Base-by-base conservation (phyloP, 768 basidiomycete species). In the Mycena galericulata region DNA sequence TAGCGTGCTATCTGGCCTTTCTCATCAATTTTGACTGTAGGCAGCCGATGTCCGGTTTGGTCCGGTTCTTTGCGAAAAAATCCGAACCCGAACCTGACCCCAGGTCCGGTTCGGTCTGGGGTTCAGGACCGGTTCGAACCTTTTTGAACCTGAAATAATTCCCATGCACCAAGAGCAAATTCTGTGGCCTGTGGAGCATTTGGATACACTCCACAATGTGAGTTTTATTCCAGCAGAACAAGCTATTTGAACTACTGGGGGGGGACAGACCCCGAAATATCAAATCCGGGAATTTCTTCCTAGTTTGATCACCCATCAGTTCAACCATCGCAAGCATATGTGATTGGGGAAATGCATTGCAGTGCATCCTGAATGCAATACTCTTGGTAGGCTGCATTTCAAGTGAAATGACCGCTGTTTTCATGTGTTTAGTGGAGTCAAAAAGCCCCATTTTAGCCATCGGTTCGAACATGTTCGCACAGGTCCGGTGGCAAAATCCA, bases 91-190 rank as follows among this genome's bases (percentile, higher is more conserved):
- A 45, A 45, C 43, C 43, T 18, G 22, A 45, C 49, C 26, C 30
- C 26, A 32, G 49, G 49, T 50, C 30, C 49, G 49, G 49, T 50
- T 50, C 49, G 49, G 49, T 50, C 49, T 50, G 49, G 49, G 49
- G 49, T 50, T 50, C 26, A 29, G 49, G 26, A 50, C 49, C 22
- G 49, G 49, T 50, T 50, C 49, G 49, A 50, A 50, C 49, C 49
- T 46, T 46, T 46, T 50, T 32, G 49, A 50, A 50, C 49, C 49
- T 50, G 5, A 50, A 50, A 46, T n/a, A 22, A 46, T 46, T 46
- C 45, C 45, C 45, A 46, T 22, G 45, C 45, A 46, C 45, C 45
- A 46, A 22, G 45, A 46, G 45, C n/a, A 18, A n/a, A 46, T 46
- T 46, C 18, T 46, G 45, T 46, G 45, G 45, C 45, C 45, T 46